phyloP scores from a whole-genome alignment of 257 asterid species.

The Fraxinus pennsylvanica region DNA sequence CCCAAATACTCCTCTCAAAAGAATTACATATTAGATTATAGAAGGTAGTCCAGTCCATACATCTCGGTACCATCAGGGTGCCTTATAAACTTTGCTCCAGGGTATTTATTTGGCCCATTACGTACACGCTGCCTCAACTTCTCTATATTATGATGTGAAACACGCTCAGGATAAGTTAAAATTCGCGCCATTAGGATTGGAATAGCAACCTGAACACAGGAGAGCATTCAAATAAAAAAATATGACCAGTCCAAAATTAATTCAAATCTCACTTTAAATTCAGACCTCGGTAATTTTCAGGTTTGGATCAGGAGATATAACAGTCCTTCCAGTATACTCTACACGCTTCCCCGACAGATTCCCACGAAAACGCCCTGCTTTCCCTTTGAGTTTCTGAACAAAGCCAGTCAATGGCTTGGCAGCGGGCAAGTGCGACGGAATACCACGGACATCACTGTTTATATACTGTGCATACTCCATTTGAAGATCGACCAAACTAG shows the following conservation, averaged over 20 bases:
- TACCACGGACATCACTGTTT: constrained; percentile 74
- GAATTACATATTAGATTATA: background rate
- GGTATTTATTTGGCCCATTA: constrained; percentile 89
- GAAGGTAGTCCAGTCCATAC: constrained; percentile 51
- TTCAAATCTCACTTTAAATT: constrained; percentile 20
- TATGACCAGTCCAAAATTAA: background rate
- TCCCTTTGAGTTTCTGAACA: constrained; percentile 95
- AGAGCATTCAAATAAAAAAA: constrained; percentile 18
- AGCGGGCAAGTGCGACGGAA: constrained; percentile 34
- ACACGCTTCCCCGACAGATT: constrained; percentile 97
- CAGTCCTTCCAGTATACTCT: constrained; percentile 94
- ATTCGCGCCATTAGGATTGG: constrained; percentile 86
- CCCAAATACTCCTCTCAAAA: constrained; percentile 1
- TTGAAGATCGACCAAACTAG: constrained; percentile 68
- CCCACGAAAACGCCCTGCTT: constrained; percentile 90
- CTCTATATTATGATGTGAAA: constrained; percentile 88
- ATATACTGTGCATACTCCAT: constrained; percentile 84
- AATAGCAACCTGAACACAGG: constrained; percentile 67
- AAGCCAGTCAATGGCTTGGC: constrained; percentile 74
- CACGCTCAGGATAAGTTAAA: constrained; percentile 90
- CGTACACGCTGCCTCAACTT: constrained; percentile 89
- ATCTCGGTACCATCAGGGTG: constrained; percentile 76
- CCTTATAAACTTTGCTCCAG: constrained; percentile 81
- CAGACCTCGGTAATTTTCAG: constrained; percentile 81
- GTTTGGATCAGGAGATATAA: constrained; percentile 96